These are phyloP conservation scores for Aspergillus pseudonomiae DNA, from an alignment of 2,329 filamentous ascomycete species.

Conservation along the genomic window DNA sequence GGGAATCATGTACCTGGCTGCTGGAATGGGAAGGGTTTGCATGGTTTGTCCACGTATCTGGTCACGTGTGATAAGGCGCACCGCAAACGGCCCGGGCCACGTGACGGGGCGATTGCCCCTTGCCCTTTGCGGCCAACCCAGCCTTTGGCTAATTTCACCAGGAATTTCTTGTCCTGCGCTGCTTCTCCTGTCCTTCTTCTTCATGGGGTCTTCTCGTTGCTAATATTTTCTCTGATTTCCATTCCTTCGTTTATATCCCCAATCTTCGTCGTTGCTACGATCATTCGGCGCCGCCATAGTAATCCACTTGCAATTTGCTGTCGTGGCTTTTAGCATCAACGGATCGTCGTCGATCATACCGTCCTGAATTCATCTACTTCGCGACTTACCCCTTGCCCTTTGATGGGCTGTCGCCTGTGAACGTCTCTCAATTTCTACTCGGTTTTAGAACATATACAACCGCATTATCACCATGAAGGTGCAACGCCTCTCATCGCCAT, in stretches of 20 bases:
- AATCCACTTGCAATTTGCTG: background rate
- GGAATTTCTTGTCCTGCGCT: background rate
- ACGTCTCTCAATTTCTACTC: background rate
- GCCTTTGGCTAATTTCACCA: background rate
- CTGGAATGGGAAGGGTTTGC: background rate
- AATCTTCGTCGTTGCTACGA: background rate
- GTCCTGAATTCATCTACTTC: background rate
- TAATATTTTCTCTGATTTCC: background rate
- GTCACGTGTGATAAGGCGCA: background rate
- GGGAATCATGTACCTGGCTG: background rate
- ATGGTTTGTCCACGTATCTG: background rate
- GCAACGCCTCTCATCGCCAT: constrained; percentile 29
- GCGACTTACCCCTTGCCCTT: background rate
- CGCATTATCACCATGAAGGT: constrained; percentile 36
- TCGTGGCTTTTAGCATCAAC: constrained; percentile 18
- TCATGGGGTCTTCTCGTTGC: background rate
- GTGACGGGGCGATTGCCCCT: background rate
- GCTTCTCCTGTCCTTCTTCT: background rate
- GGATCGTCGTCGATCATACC: constrained; percentile 2
- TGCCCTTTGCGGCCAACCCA: background rate
- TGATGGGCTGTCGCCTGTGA: constrained; percentile 4
- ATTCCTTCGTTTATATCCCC: background rate
- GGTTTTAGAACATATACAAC: background rate
- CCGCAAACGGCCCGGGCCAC: background rate
- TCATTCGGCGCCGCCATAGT: background rate